phyloP scores from a whole-genome alignment of 352 stramenopile genomes.

The Phytopythium sindhum region DNA sequence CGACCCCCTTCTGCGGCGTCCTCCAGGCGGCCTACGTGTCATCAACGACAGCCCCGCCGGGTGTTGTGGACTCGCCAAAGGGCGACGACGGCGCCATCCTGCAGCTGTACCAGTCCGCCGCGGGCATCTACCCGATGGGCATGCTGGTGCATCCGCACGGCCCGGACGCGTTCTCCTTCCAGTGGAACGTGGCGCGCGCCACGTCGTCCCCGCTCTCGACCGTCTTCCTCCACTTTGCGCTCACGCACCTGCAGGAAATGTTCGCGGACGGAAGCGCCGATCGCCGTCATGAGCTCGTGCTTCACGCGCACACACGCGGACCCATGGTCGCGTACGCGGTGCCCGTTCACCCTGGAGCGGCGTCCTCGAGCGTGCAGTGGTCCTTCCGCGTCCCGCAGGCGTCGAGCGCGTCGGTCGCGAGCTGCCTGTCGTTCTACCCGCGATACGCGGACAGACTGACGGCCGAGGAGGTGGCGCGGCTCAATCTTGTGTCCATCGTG shows the following conservation, averaged over 20 bases:
- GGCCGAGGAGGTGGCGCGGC: slow-evolving; percentile 24
- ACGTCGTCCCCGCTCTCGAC: neutral
- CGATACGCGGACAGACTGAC: slow-evolving; percentile 23
- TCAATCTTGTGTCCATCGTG: slow-evolving; percentile 43
- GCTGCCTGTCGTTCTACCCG: slow-evolving; percentile 50
- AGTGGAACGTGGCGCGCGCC: slow-evolving; percentile 43
- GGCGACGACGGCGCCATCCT: slow-evolving; percentile 41
- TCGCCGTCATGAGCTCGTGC: slow-evolving; percentile 40
- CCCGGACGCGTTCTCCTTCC: slow-evolving; percentile 52
- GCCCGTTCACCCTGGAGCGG: neutral
- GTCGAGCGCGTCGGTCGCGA: slow-evolving; percentile 39
- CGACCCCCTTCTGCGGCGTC: slow-evolving; percentile 50
- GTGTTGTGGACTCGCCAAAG: neutral
- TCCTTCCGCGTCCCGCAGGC: slow-evolving; percentile 37
- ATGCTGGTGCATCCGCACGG: slow-evolving; percentile 15
- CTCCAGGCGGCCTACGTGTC: slow-evolving; percentile 66
- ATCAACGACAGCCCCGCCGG: slow-evolving; percentile 22
- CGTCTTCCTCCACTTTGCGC: slow-evolving; percentile 64
- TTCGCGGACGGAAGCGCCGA: slow-evolving; percentile 38
- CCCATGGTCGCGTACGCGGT: slow-evolving; percentile 59
- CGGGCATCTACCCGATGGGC: slow-evolving; percentile 47
- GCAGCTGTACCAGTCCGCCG: slow-evolving; percentile 48
- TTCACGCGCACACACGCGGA: slow-evolving; percentile 75
- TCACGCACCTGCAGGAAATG: slow-evolving; percentile 59
- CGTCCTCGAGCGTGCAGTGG: slow-evolving; percentile 32